Percentiles rank a stretch among this genome's conserved stretches.
Conservation (phyloP, 495 filamentous ascomycete species). For the Parathielavia appendiculata region DNA sequence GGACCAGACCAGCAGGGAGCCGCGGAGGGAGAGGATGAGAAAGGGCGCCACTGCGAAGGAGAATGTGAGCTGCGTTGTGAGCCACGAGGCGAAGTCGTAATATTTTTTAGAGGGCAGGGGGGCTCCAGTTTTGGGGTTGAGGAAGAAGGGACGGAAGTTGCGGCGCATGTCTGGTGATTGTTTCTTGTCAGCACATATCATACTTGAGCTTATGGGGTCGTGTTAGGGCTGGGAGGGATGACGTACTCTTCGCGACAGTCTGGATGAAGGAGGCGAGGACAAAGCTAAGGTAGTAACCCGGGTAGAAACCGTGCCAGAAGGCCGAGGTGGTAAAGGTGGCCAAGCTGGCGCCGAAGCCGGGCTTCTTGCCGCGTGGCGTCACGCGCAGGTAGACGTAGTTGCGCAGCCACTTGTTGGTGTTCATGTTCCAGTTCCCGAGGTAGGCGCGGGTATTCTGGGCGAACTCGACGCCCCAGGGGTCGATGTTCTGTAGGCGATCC, state of each 20-base stretch:
- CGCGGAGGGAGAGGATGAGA: conserved; percentile 64
- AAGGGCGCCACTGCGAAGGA: conserved; percentile 80
- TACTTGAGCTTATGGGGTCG: background rate
- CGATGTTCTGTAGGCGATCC: conserved; percentile 84
- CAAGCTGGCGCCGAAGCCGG: conserved; percentile 89
- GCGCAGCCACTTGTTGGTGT: conserved; percentile 93
- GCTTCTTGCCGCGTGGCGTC: conserved; percentile 92
- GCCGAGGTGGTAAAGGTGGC: conserved; percentile 91
- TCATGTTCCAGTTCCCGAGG: conserved; percentile 93
- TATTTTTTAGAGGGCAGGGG: conserved; percentile 68
- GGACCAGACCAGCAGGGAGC: conserved; percentile 67
- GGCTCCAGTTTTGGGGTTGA: conserved; percentile 60
- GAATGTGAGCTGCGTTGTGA: conserved; percentile 78
- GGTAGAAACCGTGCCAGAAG: conserved; percentile 97
- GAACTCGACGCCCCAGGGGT: conserved; percentile 72
- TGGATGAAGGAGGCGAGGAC: conserved; percentile 85
- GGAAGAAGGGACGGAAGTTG: conserved; percentile 86
- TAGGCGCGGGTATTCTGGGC: conserved; percentile 90
- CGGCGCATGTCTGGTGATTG: conserved; percentile 69
- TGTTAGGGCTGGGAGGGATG: background rate
- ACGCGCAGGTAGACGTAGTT: conserved; percentile 96
- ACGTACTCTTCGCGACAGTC: conserved; percentile 86
- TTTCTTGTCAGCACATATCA: background rate
- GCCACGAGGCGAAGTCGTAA: conserved; percentile 77
- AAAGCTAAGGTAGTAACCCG: conserved; percentile 91